Base-by-base conservation (phyloP, 1,284 basidiomycete genomes). In the Ustilago lituana region DNA sequence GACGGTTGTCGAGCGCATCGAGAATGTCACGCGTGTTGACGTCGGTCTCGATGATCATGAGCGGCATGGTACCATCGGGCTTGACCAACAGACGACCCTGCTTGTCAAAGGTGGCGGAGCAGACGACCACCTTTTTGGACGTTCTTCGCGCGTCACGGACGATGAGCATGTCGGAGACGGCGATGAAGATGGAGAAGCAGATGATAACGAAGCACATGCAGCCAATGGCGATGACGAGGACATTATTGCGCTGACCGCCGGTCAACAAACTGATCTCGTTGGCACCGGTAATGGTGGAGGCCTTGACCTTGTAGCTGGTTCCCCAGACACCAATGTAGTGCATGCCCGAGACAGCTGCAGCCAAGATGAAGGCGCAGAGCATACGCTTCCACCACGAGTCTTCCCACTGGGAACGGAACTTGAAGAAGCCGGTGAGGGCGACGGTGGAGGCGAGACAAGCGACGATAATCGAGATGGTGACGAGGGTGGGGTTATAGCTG, bases 321-420 rank as follows among this genome's bases (percentile, higher is more conserved):
- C 85, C 85, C 22, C 83, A 83, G 20, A 85, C 80, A 68, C 82
- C 84, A 57, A 84, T 82, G 76, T 85, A 85, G 81, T 86, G 85
- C 85, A 86, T 86, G 55, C 84, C 84, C 39, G 82, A 84, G 14
- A 86, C 85, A 23, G 84, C 84, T 4, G 80, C 76, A 5, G 84
- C 84, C 15, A 86, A 74, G 44, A 83, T 69, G 38, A 84, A 43
- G 27, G 83, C 73, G 72, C 84, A 85, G 27, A 84, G 55, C 49
- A 81, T 69, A 26, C 84, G 82, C 76, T 85, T 85, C 83, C 84
- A 84, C 82, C 84, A 85, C 17, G 82, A 83, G 66, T 85, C 84
- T 49, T 84, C 80, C 85, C 85, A 86, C 64, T 85, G 85, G 6
- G 82, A 57, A 31, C 84, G 73, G 46, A 84, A 82, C 53, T 82